phyloP scores from a whole-genome alignment of 164 flowering plant species.

The Chloranthus sessilifolius region DNA sequence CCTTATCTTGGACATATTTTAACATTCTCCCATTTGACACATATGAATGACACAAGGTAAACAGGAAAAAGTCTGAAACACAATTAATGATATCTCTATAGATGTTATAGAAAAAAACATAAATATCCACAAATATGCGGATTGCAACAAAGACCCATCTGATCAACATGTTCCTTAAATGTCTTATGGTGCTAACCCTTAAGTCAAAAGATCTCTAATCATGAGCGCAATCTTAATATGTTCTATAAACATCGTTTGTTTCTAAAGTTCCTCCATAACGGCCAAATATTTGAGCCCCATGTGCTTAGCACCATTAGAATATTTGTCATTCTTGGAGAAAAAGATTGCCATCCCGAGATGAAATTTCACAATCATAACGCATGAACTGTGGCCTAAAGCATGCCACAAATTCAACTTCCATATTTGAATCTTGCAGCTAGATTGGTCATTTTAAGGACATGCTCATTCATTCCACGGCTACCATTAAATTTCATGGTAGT shows the following conservation, averaged over 20 bases:
- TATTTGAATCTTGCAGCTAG: no score
- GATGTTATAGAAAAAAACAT: no score
- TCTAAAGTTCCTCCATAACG: background rate
- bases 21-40: no score
- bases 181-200: background rate
- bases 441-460: no score
- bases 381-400: background rate
- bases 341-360: background rate
- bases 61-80: no score
- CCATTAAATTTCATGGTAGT: no score
- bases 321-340: background rate
- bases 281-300: background rate
- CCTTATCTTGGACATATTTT: no score
- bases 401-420: background rate
- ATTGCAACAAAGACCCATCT: background rate
- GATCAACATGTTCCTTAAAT: background rate
- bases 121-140: no score
- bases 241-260: background rate
- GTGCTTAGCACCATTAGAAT: background rate
- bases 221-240: background rate
- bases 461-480: no score
- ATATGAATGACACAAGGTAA: no score
- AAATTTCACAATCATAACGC: constrained; percentile 1
- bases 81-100: no score
- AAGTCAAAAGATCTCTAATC: background rate